Conservation (phyloP, 345 rosid genomes). For the Atalantia buxifolia region DNA sequence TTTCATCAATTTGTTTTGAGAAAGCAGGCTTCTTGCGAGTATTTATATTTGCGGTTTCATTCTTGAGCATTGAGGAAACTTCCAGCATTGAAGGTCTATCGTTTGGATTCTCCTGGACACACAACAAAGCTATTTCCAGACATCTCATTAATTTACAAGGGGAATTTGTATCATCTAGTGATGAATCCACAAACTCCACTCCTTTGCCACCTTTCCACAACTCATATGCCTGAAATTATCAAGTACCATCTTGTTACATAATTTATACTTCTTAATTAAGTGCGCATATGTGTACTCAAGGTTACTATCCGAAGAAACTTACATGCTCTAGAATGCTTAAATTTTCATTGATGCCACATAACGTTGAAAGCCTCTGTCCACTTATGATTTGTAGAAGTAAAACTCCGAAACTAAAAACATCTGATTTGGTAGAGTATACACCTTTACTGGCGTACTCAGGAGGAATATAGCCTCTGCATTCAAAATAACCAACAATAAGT, state of each 20-base stretch:
- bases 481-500: not conserved
- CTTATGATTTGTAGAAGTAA: slow-evolving; percentile 2
- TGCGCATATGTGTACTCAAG: not conserved
- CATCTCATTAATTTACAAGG: not conserved
- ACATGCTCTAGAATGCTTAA: slow-evolving; percentile 27
- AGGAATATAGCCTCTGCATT: slow-evolving; percentile 40
- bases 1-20: slow-evolving; percentile 4
- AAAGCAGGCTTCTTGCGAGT: slow-evolving; percentile 23
- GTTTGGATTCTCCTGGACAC: not conserved
- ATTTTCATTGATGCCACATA: not conserved
- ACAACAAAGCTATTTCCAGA: not conserved
- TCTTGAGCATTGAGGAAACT: slow-evolving; percentile 14
- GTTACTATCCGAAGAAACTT: not conserved
- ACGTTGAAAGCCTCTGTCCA: not conserved
- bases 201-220: not conserved
- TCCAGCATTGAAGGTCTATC: slow-evolving; percentile 14
- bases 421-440: slow-evolving; percentile 24
- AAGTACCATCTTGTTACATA: not conserved
- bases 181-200: slow-evolving; percentile 1
- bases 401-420: slow-evolving; percentile 5
- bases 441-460: slow-evolving; percentile 42
- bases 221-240: not conserved
- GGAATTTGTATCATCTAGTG: not conserved
- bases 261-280: no score
- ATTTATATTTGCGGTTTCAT: not conserved